Percentiles rank a stretch among this genome's conserved stretches.
Conservation (phyloP, 2,329 filamentous ascomycete genomes). For the Fusarium clavum region DNA sequence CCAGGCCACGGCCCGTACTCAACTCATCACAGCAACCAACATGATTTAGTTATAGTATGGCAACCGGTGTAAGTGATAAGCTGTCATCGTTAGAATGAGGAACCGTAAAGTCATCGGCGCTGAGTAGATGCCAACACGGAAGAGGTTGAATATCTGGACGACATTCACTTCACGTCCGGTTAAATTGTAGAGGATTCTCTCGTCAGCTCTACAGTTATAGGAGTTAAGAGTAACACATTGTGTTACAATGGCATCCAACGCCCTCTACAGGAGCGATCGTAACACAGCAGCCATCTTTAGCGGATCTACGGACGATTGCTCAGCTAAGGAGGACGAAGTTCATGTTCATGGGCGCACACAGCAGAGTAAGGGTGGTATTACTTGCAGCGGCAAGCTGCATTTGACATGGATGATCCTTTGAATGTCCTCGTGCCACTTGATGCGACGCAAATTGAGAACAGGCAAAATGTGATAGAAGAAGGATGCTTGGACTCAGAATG, state of each 20-base stretch:
- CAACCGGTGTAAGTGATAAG: not conserved
- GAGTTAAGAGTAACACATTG: not conserved
- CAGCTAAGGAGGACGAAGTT: not conserved
- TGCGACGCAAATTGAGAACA: conserved; percentile 34
- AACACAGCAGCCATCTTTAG: not conserved
- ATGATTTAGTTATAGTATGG: not conserved
- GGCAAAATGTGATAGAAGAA: conserved; percentile 25
- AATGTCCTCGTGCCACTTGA: conserved; percentile 42
- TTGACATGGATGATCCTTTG: conserved; percentile 31
- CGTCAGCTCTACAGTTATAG: not conserved
- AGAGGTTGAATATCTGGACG: not conserved
- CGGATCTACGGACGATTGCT: conserved; percentile 18
- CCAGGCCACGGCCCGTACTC: not conserved
- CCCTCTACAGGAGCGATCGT: not conserved
- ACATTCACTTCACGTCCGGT: not conserved
- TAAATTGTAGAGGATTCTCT: not conserved
- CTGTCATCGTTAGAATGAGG: not conserved
- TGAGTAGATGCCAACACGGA: not conserved
- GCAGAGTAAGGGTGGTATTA: conserved; percentile 32
- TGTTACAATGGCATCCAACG: not conserved
- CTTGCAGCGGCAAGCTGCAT: conserved; percentile 46
- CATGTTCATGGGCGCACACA: not conserved
- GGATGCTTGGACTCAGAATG: conserved; percentile 21
- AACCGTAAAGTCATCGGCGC: not conserved
- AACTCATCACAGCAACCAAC: not conserved